Evolutionary conservation across 257 asterid species (phyloP).

Genomic region (Marsdenia floribunda): DNA sequence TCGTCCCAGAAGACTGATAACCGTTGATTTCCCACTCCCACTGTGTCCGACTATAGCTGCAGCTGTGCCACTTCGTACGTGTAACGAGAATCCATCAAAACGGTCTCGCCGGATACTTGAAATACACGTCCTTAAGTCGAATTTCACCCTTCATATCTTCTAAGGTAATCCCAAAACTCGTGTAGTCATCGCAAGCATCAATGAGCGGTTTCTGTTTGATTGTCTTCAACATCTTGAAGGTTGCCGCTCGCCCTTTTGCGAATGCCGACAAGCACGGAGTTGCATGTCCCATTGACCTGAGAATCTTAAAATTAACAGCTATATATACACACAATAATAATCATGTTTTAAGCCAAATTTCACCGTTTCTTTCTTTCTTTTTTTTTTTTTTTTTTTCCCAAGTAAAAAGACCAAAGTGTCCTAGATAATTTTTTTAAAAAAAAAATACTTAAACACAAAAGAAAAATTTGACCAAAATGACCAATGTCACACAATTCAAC

Average conservation of each 20-base stretch:
- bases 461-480: too few relatives aligned
- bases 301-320: neutral
- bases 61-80: conserved; percentile 41
- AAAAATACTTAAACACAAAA: too few relatives aligned
- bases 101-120: conserved; percentile 69
- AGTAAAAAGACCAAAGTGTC: too few relatives aligned
- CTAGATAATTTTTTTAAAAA: too few relatives aligned
- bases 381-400: too few relatives aligned
- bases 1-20: conserved; percentile 56
- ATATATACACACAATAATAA: too few relatives aligned
- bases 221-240: conserved; percentile 55
- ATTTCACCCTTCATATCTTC: conserved; percentile 57
- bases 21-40: conserved; percentile 82
- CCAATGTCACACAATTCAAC: too few relatives aligned
- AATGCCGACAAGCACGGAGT: conserved; percentile 54
- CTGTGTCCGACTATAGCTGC: conserved; percentile 78
- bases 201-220: conserved; percentile 46
- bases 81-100: conserved; percentile 49
- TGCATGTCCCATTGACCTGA: conserved; percentile 56
- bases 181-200: conserved; percentile 33
- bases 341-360: too few relatives aligned
- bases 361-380: too few relatives aligned
- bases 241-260: conserved; percentile 60
- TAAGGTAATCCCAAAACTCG: conserved; percentile 27
- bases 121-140: conserved; percentile 50